These are phyloP conservation scores for Aspergillus versicolor DNA, from an alignment of 2,329 filamentous ascomycete genomes.

Conservation along the genomic window DNA sequence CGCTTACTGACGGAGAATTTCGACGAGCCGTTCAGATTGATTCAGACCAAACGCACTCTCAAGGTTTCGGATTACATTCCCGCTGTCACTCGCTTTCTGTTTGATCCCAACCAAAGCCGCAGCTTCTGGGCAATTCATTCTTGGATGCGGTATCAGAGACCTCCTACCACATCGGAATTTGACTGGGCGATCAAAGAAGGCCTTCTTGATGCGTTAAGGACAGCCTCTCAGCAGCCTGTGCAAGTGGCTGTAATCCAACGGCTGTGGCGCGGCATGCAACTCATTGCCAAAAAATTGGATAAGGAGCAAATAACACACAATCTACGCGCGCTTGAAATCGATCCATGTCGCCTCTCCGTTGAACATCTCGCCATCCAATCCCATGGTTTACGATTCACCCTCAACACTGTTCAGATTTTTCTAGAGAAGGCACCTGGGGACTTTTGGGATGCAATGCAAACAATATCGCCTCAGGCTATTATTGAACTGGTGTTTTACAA, in stretches of 20 bases:
- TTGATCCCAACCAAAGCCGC: constrained; percentile 66
- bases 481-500: constrained; percentile 82
- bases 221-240: constrained; percentile 57
- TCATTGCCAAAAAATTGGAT: constrained; percentile 72
- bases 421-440: constrained; percentile 73
- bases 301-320: constrained; percentile 74
- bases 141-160: constrained; percentile 65
- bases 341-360: constrained; percentile 60
- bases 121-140: constrained; percentile 66
- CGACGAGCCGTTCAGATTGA: constrained; percentile 76
- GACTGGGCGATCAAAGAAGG: constrained; percentile 82
- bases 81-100: constrained; percentile 81
- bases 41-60: constrained; percentile 76
- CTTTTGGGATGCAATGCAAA: constrained; percentile 85
- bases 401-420: constrained; percentile 69
- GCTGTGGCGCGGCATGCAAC: constrained; percentile 76
- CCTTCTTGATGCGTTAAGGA: constrained; percentile 65
- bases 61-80: constrained; percentile 75
- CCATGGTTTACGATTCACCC: constrained; percentile 65
- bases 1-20: constrained; percentile 61
- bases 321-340: constrained; percentile 74
- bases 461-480: constrained; percentile 75
- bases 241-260: constrained; percentile 59
- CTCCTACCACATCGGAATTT: constrained; percentile 71
- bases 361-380: constrained; percentile 65